Evolutionary conservation across 148 eudicot genomes (phyloP).

Genomic region (Camellia japonica): DNA sequence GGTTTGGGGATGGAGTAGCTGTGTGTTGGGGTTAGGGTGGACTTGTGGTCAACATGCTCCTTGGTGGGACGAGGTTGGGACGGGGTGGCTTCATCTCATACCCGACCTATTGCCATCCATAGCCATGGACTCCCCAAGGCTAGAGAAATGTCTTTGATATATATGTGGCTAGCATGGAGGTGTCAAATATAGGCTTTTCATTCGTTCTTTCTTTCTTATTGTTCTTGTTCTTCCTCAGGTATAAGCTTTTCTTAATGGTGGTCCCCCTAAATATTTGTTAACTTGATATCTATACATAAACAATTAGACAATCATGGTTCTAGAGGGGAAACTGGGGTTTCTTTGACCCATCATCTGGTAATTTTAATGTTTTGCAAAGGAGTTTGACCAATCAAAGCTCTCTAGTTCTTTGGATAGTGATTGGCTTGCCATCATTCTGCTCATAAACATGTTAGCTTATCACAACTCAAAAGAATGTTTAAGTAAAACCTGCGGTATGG

Average conservation of each 20-base stretch:
- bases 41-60: neutral
- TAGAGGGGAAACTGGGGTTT: neutral
- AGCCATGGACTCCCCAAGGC: neutral
- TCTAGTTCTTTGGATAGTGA: too few relatives aligned
- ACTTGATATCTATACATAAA: neutral
- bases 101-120: neutral
- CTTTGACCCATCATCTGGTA: neutral
- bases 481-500: neutral
- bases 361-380: neutral
- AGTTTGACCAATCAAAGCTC: neutral
- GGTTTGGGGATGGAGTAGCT: neutral
- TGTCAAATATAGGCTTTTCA: neutral
- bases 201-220: too few relatives aligned
- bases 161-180: neutral
- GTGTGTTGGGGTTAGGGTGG: neutral
- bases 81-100: neutral
- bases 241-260: neutral
- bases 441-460: neutral
- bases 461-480: neutral
- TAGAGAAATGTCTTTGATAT: neutral
- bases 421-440: too few relatives aligned
- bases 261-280: neutral
- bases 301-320: neutral
- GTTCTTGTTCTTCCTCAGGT: too few relatives aligned
- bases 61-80: neutral